Conservation (phyloP, 257 asterid species). For the Marsdenia floribunda region DNA sequence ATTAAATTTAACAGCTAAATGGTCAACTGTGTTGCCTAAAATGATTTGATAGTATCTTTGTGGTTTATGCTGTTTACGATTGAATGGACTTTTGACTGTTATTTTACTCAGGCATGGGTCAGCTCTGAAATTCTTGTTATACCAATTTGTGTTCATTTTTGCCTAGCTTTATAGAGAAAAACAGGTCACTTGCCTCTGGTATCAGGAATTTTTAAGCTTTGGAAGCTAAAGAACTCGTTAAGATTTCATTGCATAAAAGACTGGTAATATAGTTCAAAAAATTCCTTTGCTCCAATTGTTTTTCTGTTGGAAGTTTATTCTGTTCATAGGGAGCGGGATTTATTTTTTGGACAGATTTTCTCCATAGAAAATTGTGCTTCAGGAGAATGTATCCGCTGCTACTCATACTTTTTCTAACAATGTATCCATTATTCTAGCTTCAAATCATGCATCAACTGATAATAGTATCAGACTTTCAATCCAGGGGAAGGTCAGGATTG, state of each 20-base stretch:
- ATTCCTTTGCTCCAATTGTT: background rate
- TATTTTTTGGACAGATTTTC: no score
- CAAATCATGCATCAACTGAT: no score
- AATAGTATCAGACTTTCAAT: no score
- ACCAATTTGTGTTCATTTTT: background rate
- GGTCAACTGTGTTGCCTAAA: background rate
- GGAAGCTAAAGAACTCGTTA: background rate
- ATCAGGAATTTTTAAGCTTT: background rate
- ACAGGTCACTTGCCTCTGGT: background rate
- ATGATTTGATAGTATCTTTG: background rate
- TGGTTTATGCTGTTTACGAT: background rate
- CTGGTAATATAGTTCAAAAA: background rate
- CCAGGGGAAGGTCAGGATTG: no score
- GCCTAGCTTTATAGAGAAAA: background rate
- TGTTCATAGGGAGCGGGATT: no score
- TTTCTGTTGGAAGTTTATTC: background rate
- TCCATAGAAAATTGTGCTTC: no score
- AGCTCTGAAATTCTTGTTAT: background rate
- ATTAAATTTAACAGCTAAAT: background rate
- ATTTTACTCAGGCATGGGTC: background rate
- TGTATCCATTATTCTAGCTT: no score
- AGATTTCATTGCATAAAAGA: background rate
- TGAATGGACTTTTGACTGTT: background rate
- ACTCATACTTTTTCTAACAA: no score
- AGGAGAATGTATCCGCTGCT: no score